A percentile compares a stretch with the other conserved stretches of the same genome.
Evolutionary conservation across 495 filamentous ascomycete species (phyloP).

Genomic region (Aspergillus ostianus): DNA sequence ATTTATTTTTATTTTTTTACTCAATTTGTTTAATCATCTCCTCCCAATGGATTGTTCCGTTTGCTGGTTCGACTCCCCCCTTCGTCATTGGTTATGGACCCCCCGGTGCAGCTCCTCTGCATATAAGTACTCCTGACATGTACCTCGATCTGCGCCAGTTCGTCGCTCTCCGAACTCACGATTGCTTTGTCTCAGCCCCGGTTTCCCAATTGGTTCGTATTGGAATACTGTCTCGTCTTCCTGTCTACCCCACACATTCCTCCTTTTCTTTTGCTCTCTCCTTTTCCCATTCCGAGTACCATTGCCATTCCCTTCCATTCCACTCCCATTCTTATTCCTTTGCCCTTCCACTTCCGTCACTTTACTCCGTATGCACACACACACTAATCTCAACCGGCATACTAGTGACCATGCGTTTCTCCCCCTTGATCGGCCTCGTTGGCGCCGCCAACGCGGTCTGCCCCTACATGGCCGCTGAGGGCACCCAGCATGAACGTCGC

Average conservation of each 20-base stretch:
- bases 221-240: not conserved
- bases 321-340: not conserved
- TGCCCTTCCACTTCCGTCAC: not conserved
- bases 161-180: not conserved
- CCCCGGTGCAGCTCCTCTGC: not conserved
- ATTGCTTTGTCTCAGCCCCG: not conserved
- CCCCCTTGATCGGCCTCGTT: conserved; percentile 32
- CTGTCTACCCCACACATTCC: not conserved
- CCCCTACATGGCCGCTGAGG: conserved; percentile 35
- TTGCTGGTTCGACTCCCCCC: not conserved
- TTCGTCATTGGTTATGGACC: not conserved
- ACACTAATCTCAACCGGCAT: not conserved
- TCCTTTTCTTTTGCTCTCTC: not conserved
- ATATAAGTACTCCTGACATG: conserved; percentile 5
- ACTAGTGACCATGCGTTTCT: conserved; percentile 27
- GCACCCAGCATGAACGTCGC: conserved; percentile 29
- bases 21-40: not conserved
- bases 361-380: not conserved
- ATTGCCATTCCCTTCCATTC: too few species aligned
- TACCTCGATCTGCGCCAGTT: not conserved
- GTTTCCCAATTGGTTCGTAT: conserved; percentile 2
- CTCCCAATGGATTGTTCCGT: not conserved
- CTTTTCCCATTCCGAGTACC: not conserved
- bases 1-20: not conserved
- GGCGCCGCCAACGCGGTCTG: conserved; percentile 42